Percentiles rank a stretch among this genome's conserved stretches.
Evolutionary conservation across 2,329 filamentous ascomycete genomes (phyloP).

Genomic region (Ilyonectria sp.): DNA sequence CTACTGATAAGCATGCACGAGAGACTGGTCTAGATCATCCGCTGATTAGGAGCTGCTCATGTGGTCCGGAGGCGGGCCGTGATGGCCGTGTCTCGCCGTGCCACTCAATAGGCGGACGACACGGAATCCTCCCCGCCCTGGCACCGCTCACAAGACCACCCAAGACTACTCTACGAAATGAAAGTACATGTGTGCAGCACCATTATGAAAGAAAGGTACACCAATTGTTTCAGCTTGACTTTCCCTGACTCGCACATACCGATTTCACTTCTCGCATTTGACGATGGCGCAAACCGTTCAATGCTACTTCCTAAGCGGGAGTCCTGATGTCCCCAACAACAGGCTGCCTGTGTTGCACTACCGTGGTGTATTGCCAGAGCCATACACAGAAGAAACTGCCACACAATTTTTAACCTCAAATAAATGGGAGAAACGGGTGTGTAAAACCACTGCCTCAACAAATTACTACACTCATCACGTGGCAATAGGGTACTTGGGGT

Average conservation of each 20-base stretch:
- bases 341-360: slow-evolving; percentile 42
- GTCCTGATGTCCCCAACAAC: slow-evolving; percentile 40
- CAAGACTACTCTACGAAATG: not conserved
- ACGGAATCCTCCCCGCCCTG: not conserved
- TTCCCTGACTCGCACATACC: not conserved
- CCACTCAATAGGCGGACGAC: not conserved
- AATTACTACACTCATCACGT: not conserved
- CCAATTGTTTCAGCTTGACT: not conserved
- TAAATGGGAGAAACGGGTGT: slow-evolving; percentile 43
- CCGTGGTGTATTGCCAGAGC: slow-evolving; percentile 33
- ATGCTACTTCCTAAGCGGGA: slow-evolving; percentile 37
- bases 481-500: slow-evolving; percentile 39
- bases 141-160: not conserved
- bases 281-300: slow-evolving; percentile 30
- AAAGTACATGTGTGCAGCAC: not conserved
- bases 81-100: not conserved
- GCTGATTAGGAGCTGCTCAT: not conserved
- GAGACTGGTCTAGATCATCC: not conserved
- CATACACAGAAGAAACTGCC: slow-evolving; percentile 30
- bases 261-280: not conserved
- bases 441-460: not conserved
- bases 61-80: slow-evolving; percentile 9
- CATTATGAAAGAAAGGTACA: not conserved
- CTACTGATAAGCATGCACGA: not conserved
- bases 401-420: slow-evolving; percentile 36